Evolutionary conservation across 2,329 filamentous ascomycete genomes (phyloP), one percentile per base, ranked within the genome.

Genomic region (Epichloe amarillans): DNA sequence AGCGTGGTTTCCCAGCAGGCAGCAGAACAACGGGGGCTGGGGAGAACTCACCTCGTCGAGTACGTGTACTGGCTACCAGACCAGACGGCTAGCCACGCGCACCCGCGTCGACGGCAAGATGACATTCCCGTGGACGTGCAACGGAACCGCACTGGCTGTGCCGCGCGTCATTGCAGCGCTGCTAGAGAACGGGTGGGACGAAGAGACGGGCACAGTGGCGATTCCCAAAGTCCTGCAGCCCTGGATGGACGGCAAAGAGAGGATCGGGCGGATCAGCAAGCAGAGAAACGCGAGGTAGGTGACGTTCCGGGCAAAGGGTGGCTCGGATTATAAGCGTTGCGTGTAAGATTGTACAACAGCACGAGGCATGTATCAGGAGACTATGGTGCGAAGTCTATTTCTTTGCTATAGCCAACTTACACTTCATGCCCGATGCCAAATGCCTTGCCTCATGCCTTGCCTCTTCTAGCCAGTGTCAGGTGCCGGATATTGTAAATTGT

Each of bases 1-100:
- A 64, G 88, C 87, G 3, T 90, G 84, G 68, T 97, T 98, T 71
- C 93, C 93, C 0, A 90, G 86, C 40, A 79, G 91, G 4, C 73
- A 70, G 47, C 72, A 74, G 26, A 76, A 60, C 33, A 53, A 57
- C 42, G 57, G 73, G 50, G 89, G 88, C 33, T 98, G 90, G 86
- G 93, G 93, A 45, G 93, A 98, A 69, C 83, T 98, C 49, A 95
- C 90, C 0, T 91, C 85, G 42, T 83, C 88, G 0, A 94, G 87
- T 55, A 83, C 91, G 59, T 98, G 93, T 69, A 93, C 88, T 1
- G 93, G 98, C 67, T 98, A 97, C 69, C 93, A 98, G 72, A 85
- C 79, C 26, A 77, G 93, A 30, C 77, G 93, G 15, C 72, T 98
- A 37, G 83, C 80, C 30, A 96, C 93, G 14, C 77, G 85, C 40